Base-by-base conservation (phyloP, 257 asterid species). In the Solanum pinnatisectum region DNA sequence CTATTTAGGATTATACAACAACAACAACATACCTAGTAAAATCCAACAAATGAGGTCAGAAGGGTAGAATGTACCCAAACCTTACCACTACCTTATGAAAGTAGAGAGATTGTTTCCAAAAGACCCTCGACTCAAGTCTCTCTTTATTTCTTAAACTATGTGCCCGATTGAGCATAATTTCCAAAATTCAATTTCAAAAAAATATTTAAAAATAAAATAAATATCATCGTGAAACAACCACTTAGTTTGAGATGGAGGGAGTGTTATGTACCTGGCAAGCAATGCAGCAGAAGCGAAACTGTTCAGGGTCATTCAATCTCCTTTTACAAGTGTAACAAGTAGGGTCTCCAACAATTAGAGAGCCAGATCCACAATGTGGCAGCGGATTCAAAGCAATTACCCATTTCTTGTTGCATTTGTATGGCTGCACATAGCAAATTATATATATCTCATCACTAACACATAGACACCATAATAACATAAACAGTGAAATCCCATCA, bases 361-460 rank as follows among this genome's bases (percentile, higher is more conserved):
- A 82, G 35, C 92, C 92, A 2, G 92, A 90, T 0, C 92, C 92
- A 60, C 72, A 65, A 67, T 90, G 92, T 8, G 92, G 92, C 5
- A 90, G 89, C 6, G 90, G 91, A 16, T 87, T 87, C 40, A 90
- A 83, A 15, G 92, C 88, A 8, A 90, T 33, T 11, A 89, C 88
- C 92, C 88, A 88, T 23, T 87, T 90, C 63, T 90, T 89, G 84
- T 89, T 90, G 91, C 91, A 89, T 52, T 85, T 90, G 84, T 90
- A 90, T 0, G 91, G 88, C 91, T 90, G 88, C 46, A 88, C 73
- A 56, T 49, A 42, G 16, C 22, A 72, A 30, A 42, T 70, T 30
- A 11, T 65, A 30, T 70, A 35, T 33, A 13, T 73, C 27, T 73
- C 25, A 18, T 73, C 44, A 9, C 46, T 35, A 70, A 70, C 23